Evolutionary conservation across 208 protist genomes (phyloP).

Genomic region (Phytomonas sp.): DNA sequence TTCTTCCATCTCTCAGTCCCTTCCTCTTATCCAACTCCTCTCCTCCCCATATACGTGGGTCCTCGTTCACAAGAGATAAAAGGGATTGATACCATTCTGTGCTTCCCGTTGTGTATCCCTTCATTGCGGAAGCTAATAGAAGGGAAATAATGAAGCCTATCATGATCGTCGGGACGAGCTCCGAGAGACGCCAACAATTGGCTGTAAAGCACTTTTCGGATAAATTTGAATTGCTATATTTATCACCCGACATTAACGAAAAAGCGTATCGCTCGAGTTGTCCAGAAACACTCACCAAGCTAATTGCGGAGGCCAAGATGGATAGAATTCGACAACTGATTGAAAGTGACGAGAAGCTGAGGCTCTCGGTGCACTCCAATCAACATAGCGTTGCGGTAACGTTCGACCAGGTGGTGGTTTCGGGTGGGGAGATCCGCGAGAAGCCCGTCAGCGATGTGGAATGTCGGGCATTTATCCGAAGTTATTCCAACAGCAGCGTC

Average conservation of each 20-base stretch:
- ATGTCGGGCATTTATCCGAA: slow-evolving; percentile 33
- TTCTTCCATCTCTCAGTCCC: no score
- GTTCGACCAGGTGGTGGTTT: slow-evolving; percentile 84
- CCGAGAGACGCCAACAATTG: slow-evolving; percentile 28
- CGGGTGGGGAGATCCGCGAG: slow-evolving; percentile 67
- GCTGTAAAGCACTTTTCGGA: slow-evolving; percentile 29
- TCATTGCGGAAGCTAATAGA: background rate
- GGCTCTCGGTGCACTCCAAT: background rate
- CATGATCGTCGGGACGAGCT: slow-evolving; percentile 78
- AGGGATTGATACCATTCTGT: no score
- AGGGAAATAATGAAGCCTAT: slow-evolving; percentile 16
- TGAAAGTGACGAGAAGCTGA: slow-evolving; percentile 9
- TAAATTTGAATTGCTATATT: slow-evolving; percentile 31
- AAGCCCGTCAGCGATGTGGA: slow-evolving; percentile 57
- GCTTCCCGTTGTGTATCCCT: no score
- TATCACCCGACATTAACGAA: slow-evolving; percentile 83
- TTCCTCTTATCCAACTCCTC: no score
- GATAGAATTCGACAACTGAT: slow-evolving; percentile 16
- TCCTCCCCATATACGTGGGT: no score
- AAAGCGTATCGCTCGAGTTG: slow-evolving; percentile 43
- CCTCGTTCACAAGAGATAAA: no score
- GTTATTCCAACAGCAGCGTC: slow-evolving; percentile 53
- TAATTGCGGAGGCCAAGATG: slow-evolving; percentile 37
- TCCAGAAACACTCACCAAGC: slow-evolving; percentile 40
- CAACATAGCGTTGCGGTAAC: slow-evolving; percentile 38